Base-by-base conservation (phyloP, 768 basidiomycete species). In the Inosperma sp. region DNA sequence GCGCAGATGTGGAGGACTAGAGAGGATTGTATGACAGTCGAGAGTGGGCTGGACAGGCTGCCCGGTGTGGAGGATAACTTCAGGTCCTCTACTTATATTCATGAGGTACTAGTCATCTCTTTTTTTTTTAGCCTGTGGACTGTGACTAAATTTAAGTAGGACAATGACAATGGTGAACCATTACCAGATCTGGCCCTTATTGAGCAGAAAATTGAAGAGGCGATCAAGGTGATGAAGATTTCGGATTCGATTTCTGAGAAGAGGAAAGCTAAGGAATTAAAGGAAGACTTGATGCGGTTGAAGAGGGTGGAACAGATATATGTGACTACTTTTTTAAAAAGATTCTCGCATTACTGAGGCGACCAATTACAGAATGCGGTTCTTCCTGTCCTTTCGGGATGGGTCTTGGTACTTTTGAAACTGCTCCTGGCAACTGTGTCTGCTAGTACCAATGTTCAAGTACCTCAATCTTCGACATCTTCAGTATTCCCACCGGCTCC, bases 1-100 rank as follows among this genome's bases (percentile, higher is more conserved):
- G 82, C 83, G 72, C 96, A 99, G 71, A 91, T 94, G 82, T 97
- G 92, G 91, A 79, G 86, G 64, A 88, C 92, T 14, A 77, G 96
- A 58, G 94, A 97, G 66, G 95, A 98, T 61, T 97, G 88, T 62
- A 90, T 96, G 78, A 84, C 86, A 2, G 81, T 84, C 40, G 96
- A 99, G 70, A 92, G 93, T 62, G 96, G 96, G 10, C 68, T 96
- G 53, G 88, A 93, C 17, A 78, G 79, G 57, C 77, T 89, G 72
- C 84, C 86, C 12, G 86, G 86, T 25, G 71, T 78, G 29, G 84
- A 83, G 55, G 78, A 72, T 16, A 75, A 80, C 39, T 68, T 71
- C 45, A 78, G 82, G 53, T 75, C 77, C 4, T 77, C 76, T 5
- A 79, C 75, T 8, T 74, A 73, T 46, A 73, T 63, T 23, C 57